phyloP scores from a whole-genome alignment of 345 rosid species.

The Populus euphratica region DNA sequence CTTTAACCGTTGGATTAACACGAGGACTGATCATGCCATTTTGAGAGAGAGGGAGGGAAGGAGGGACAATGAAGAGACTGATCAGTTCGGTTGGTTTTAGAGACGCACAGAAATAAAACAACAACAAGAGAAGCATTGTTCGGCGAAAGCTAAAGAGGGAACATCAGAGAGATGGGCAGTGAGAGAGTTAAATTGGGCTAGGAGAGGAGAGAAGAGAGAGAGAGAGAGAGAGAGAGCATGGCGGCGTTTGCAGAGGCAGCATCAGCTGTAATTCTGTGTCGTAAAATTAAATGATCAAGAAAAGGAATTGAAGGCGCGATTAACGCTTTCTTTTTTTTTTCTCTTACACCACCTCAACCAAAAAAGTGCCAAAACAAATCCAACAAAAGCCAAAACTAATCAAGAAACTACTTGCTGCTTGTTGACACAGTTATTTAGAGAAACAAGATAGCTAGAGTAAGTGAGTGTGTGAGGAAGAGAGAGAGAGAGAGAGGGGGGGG shows the following conservation, averaged over 20 bases:
- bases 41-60: not conserved
- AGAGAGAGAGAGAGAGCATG: slow-evolving; percentile 41
- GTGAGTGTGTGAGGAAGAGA: too few species aligned
- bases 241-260: slow-evolving; percentile 67
- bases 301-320: slow-evolving; percentile 9
- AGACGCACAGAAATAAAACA: slow-evolving; percentile 7
- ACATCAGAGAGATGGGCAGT: slow-evolving; percentile 27
- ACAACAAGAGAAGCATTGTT: slow-evolving; percentile 17
- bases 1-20: slow-evolving; percentile 29
- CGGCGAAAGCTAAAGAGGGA: slow-evolving; percentile 14
- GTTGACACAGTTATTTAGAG: not conserved
- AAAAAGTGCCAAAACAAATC: not conserved
- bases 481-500: too few species aligned
- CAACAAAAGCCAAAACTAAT: not conserved
- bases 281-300: slow-evolving; percentile 22
- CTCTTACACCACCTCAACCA: not conserved
- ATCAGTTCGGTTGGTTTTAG: slow-evolving; percentile 2
- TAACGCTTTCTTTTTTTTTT: not conserved
- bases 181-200: slow-evolving; percentile 36
- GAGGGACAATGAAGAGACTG: slow-evolving; percentile 13
- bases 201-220: slow-evolving; percentile 37
- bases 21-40: slow-evolving; percentile 8
- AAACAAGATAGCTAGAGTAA: too few species aligned
- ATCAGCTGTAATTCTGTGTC: slow-evolving; percentile 38
- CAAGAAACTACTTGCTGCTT: not conserved